Percentiles rank a stretch among this genome's conserved stretches.
Conservation (phyloP, 805 yeast species). For the Lachancea thermotolerans region DNA sequence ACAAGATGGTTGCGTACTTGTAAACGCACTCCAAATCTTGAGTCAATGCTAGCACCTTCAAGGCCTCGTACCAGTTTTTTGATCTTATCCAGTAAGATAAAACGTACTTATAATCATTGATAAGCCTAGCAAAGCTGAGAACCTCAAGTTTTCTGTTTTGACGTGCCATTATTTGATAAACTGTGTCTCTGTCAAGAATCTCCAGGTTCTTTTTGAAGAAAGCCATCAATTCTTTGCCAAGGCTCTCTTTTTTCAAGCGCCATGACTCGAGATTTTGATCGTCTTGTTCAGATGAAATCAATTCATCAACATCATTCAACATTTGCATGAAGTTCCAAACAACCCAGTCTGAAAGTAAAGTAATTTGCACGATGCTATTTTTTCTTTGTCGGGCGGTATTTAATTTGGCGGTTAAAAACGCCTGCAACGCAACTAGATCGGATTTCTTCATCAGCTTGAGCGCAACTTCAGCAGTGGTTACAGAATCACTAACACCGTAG, state of each 20-base stretch:
- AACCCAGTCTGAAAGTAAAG: constrained; percentile 33
- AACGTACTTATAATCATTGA: constrained; percentile 64
- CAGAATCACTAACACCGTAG: constrained; percentile 51
- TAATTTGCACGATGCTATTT: constrained; percentile 26
- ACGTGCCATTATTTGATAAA: constrained; percentile 62
- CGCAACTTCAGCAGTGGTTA: constrained; percentile 65
- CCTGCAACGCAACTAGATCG: constrained; percentile 38
- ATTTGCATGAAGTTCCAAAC: constrained; percentile 32
- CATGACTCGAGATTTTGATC: constrained; percentile 16
- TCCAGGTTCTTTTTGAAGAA: constrained; percentile 47
- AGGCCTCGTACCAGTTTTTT: constrained; percentile 69
- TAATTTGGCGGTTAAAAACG: constrained; percentile 42
- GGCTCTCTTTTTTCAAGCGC: constrained; percentile 20
- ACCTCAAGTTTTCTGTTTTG: constrained; percentile 62
- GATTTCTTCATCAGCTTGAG: constrained; percentile 43
- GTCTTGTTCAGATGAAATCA: constrained; percentile 24
- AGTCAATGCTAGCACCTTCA: constrained; percentile 47
- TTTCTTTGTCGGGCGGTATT: constrained; percentile 17
- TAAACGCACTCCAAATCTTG: constrained; percentile 48
- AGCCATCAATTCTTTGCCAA: constrained; percentile 33
- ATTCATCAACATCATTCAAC: constrained; percentile 32
- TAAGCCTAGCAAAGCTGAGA: constrained; percentile 57
- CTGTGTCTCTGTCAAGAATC: constrained; percentile 55
- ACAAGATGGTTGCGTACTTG: constrained; percentile 58
- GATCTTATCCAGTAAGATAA: constrained; percentile 60